Conservation (phyloP, 2,329 filamentous ascomycete genomes). For the Trichoderma sp. region DNA sequence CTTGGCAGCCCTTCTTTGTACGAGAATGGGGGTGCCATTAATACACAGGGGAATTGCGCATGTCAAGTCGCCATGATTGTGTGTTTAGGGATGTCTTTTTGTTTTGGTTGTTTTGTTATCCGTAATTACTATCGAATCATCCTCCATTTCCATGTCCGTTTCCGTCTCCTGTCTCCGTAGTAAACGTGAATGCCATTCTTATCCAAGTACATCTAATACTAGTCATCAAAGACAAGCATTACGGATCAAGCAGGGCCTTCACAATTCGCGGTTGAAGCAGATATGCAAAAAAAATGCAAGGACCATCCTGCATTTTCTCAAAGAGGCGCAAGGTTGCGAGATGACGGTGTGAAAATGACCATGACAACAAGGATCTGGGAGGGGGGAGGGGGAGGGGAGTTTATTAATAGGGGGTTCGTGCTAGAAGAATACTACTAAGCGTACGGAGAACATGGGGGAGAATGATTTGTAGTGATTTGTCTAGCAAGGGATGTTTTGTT, state of each 20-base stretch:
- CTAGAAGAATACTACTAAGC: background rate
- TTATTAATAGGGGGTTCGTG: background rate
- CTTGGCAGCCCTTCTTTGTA: background rate
- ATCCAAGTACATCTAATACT: background rate
- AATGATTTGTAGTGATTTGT: background rate
- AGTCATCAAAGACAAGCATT: background rate
- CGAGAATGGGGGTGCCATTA: constrained; percentile 22
- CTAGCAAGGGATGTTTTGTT: background rate
- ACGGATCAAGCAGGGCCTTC: background rate
- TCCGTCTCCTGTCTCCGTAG: background rate
- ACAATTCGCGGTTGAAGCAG: background rate
- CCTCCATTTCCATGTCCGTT: background rate
- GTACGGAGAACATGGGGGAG: background rate
- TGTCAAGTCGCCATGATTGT: background rate
- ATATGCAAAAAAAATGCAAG: background rate
- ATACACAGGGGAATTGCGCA: constrained; percentile 20
- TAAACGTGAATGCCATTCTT: background rate
- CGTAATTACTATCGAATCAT: background rate
- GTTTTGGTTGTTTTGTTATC: background rate
- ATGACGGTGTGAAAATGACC: background rate
- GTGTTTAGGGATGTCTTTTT: background rate
- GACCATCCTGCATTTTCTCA: background rate
- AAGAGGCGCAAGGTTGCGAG: background rate
- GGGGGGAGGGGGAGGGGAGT: background rate
- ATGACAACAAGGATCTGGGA: background rate